phyloP scores from a whole-genome alignment of 805 yeast species.

The Ogataea dorogensis region DNA sequence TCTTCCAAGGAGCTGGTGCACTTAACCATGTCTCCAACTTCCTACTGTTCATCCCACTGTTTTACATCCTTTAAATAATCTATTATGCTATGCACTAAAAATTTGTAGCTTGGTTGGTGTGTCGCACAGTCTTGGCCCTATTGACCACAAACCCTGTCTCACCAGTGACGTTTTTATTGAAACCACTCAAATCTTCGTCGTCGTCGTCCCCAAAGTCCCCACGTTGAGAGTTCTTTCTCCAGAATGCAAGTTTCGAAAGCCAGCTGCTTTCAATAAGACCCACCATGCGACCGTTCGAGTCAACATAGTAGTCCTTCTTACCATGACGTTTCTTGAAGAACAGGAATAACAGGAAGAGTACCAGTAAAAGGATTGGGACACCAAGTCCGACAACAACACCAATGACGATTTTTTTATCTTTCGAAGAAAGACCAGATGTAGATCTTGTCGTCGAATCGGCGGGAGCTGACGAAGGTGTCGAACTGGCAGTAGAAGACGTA shows the following conservation, averaged over 20 bases:
- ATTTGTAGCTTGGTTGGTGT: constrained; percentile 27
- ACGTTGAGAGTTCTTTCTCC: constrained; percentile 19
- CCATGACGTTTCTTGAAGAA: constrained; percentile 20
- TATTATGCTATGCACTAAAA: too few relatives aligned
- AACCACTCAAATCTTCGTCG: constrained; percentile 18
- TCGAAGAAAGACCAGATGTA: constrained; percentile 45
- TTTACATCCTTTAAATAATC: constrained; percentile 1
- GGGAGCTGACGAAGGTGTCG: constrained; percentile 30
- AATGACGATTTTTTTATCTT: constrained; percentile 53
- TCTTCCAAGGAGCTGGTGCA: too few relatives aligned
- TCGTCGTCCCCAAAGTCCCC: constrained; percentile 30
- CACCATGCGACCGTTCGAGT: constrained; percentile 34
- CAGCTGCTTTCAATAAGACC: constrained; percentile 31
- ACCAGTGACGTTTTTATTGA: constrained; percentile 16
- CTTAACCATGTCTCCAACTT: background rate
- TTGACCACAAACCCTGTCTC: constrained; percentile 33
- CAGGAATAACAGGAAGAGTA: constrained; percentile 15
- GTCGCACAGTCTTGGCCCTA: constrained; percentile 31
- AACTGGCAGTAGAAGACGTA: constrained; percentile 7
- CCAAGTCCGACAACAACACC: constrained; percentile 76
- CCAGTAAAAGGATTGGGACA: constrained; percentile 50
- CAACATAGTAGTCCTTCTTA: constrained; percentile 31
- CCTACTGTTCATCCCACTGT: too few relatives aligned
- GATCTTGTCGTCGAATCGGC: constrained; percentile 5
- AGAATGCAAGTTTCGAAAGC: constrained; percentile 26